A percentile compares a stretch with the other conserved stretches of the same genome.
These are phyloP conservation scores for Saccharomycopsis babjevae DNA, from an alignment of 805 yeast genomes.

Conservation along the genomic window DNA sequence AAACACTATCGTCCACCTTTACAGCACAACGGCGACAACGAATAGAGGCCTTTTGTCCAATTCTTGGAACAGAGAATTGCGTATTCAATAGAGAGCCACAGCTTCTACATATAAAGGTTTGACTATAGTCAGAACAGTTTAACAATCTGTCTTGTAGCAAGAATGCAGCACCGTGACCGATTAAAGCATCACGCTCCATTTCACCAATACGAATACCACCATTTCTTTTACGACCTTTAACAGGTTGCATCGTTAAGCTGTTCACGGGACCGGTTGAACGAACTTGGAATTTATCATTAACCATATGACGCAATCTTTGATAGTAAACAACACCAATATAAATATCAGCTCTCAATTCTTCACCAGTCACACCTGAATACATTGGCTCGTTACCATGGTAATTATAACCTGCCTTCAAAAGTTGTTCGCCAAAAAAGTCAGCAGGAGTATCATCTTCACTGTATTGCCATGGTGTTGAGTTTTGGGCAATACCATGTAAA, in stretches of 20 bases:
- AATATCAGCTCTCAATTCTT: constrained; percentile 90
- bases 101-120: constrained; percentile 76
- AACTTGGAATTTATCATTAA: constrained; percentile 98
- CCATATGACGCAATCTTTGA: constrained; percentile 98
- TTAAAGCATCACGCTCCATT: constrained; percentile 98
- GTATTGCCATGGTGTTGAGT: constrained; percentile 93
- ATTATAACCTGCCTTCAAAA: constrained; percentile 80
- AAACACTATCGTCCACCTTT: constrained; percentile 39
- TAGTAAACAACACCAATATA: constrained; percentile 95
- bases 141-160: constrained; percentile 87
- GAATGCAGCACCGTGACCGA: constrained; percentile 97
- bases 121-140: constrained; percentile 93
- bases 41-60: constrained; percentile 67
- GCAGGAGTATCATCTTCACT: constrained; percentile 92
- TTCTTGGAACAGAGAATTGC: constrained; percentile 82
- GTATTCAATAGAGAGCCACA: constrained; percentile 92
- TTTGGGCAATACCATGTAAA: constrained; percentile 94
- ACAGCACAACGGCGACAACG: constrained; percentile 89
- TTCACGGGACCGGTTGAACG: constrained; percentile 98
- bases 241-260: constrained; percentile 97
- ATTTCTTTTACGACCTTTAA: constrained; percentile 95
- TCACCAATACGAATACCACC: constrained; percentile 99
- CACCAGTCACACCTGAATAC: constrained; percentile 98
- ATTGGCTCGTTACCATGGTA: constrained; percentile 98
- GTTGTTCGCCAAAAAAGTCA: constrained; percentile 93